Evolutionary conservation across 1,284 basidiomycete species (phyloP).

Genomic region (Malassezia equina): DNA sequence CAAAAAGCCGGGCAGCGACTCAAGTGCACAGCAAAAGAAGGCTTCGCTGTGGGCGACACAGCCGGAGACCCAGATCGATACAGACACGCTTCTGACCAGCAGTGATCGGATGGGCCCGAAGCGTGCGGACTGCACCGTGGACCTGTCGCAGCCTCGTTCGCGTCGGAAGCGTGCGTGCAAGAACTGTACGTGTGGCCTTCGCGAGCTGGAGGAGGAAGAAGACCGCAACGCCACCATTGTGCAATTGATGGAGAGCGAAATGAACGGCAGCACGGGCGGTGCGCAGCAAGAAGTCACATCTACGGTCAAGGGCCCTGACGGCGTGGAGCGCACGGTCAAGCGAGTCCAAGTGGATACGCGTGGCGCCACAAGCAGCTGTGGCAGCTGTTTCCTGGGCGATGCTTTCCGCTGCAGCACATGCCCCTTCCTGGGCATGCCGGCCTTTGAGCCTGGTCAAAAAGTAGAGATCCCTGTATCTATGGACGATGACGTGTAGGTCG

Average conservation of each 20-base stretch:
- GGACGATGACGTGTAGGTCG: conserved; percentile 36
- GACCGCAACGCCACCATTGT: conserved; percentile 26
- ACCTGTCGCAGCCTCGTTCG: conserved; percentile 24
- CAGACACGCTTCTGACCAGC: conserved; percentile 28
- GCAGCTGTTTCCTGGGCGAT: conserved; percentile 95
- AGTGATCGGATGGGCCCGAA: conserved; percentile 29
- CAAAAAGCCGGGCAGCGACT: conserved; percentile 18
- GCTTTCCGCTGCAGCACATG: conserved; percentile 92
- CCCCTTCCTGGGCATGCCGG: conserved; percentile 88
- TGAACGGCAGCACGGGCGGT: conserved; percentile 8
- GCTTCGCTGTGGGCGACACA: conserved; percentile 37
- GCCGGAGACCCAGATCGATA: conserved; percentile 31
- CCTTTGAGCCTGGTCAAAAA: conserved; percentile 96
- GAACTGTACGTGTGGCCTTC: conserved; percentile 45
- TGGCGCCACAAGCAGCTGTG: conserved; percentile 72
- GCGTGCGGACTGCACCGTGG: conserved; percentile 43
- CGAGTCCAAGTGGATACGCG: conserved; percentile 44
- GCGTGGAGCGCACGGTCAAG: conserved; percentile 40
- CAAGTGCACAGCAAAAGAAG: conserved; percentile 23
- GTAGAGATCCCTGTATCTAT: conserved; percentile 57
- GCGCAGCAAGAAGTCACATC: conserved; percentile 31
- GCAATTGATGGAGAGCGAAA: conserved; percentile 33
- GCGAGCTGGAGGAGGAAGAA: conserved; percentile 45
- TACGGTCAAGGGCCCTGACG: conserved; percentile 40
- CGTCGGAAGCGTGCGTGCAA: conserved; percentile 44